Conservation (phyloP, 2,329 filamentous ascomycete genomes). For the Emergomyces orientalis region DNA sequence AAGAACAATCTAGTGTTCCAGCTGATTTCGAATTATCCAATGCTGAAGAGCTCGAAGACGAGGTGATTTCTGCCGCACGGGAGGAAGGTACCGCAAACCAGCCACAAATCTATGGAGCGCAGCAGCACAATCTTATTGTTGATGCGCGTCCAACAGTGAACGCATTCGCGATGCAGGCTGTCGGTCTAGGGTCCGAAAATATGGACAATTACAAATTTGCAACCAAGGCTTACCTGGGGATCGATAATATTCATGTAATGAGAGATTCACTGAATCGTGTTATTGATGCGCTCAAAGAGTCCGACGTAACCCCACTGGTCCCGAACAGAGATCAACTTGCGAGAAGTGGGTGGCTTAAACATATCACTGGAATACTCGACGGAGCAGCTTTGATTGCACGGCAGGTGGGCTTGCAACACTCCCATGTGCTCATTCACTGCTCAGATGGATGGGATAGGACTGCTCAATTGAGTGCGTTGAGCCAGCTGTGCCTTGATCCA, state of each 20-base stretch:
- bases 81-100: conserved; percentile 53
- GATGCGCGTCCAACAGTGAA: conserved; percentile 93
- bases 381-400: conserved; percentile 76
- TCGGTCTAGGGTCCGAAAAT: conserved; percentile 89
- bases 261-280: conserved; percentile 79
- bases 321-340: conserved; percentile 72
- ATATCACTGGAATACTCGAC: conserved; percentile 74
- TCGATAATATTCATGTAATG: conserved; percentile 99
- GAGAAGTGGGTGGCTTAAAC: conserved; percentile 83
- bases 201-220: conserved; percentile 96
- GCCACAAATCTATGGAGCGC: conserved; percentile 72
- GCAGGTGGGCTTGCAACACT: conserved; percentile 84
- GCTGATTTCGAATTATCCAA: conserved; percentile 49
- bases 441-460: conserved; percentile 98
- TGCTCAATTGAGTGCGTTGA: conserved; percentile 81
- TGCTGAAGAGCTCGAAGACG: conserved; percentile 59
- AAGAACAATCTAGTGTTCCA: conserved; percentile 39
- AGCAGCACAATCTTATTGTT: conserved; percentile 89
- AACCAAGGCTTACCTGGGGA: conserved; percentile 83
- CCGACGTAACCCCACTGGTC: conserved; percentile 72
- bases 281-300: conserved; percentile 82
- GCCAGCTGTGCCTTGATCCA: conserved; percentile 88
- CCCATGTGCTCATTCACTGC: conserved; percentile 92
- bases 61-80: conserved; percentile 49
- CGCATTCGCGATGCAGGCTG: conserved; percentile 85